Evolutionary conservation across 176 grass and related monocot species (phyloP).

Genomic region (Musa troglodytarum): DNA sequence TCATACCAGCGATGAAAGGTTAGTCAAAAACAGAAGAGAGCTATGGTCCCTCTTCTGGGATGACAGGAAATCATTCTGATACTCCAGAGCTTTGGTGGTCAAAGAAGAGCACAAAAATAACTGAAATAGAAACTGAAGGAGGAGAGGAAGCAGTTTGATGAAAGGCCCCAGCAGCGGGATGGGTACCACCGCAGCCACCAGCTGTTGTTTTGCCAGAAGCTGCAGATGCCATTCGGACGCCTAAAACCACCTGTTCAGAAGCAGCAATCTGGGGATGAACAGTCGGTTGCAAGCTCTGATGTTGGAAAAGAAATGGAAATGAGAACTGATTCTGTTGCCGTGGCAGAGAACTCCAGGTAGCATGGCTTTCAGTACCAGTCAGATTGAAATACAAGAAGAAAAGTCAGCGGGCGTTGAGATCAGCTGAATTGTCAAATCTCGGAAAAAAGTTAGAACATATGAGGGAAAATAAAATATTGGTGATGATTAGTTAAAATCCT

Average conservation of each 20-base stretch:
- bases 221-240: slow-evolving; percentile 49
- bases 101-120: slow-evolving; percentile 26
- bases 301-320: slow-evolving; percentile 7
- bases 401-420: background rate
- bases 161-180: slow-evolving; percentile 31
- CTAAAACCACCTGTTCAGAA: slow-evolving; percentile 28
- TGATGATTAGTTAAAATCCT: background rate
- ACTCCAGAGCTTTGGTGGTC: slow-evolving; percentile 26
- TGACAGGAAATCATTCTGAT: slow-evolving; percentile 16
- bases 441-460: background rate
- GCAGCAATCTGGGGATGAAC: slow-evolving; percentile 25
- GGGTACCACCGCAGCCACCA: slow-evolving; percentile 59
- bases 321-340: slow-evolving; percentile 18
- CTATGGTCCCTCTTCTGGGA: slow-evolving; percentile 25
- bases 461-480: background rate
- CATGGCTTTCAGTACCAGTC: background rate
- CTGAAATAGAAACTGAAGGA: slow-evolving; percentile 25
- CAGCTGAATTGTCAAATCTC: background rate
- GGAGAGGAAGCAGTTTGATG: slow-evolving; percentile 31
- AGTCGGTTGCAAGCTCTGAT: slow-evolving; percentile 1
- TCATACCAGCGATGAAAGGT: slow-evolving; percentile 36
- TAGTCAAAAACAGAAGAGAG: slow-evolving; percentile 16
- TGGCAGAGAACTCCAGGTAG: slow-evolving; percentile 15
- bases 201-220: slow-evolving; percentile 56
- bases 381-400: background rate